Evolutionary conservation across 352 stramenopile genomes (phyloP), one percentile per base, ranked within the genome.

Genomic region (Pseudoperonospora humuli): DNA sequence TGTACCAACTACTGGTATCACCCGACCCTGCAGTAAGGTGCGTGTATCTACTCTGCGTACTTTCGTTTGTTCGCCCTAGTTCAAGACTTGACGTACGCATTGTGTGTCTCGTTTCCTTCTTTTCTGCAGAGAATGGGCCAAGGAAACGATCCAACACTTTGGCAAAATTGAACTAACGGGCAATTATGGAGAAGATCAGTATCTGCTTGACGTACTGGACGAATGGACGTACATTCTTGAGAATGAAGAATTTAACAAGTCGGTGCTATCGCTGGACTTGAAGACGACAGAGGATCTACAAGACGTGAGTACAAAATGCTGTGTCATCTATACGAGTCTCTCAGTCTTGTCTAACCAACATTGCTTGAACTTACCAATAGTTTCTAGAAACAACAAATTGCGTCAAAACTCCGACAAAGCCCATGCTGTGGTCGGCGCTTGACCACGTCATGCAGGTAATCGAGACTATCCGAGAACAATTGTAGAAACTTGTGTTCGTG

Each of bases 141-240:
- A 70, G 6, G 51, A 51, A 13, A 56, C 84, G 34, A 56, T 93
- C 8, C 54, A 61, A 9, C 68, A 81, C 11, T 64, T 76, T 25
- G 76, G 72, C 3, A 62, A 67, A 13, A 79, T 86, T 24, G 67
- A 87, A 15, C 51, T 90, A 37, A 61, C 64, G 23, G 50, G 63
- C 3, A 68, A 83, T 27, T 61, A 54, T 28, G 71, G 40, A 0
- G 41, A 75, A 40, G 64, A 77, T 14, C 57, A 67, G 20, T 55
- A 61, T 24, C 76, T 87, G 27, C 55, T 89, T 24, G 66, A 70
- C 27, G 78, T 89, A 15, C 56, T 94, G 23, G 79, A 94, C 35
- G 82, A 94, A 46, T 91, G 81, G 77, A 87, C 89, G 75, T 94
- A 79, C 40, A 75, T 92, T 31, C 27, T 94, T 17, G 82, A 94